Evolutionary conservation across 2,329 filamentous ascomycete species (phyloP).

Genomic region (Aspergillus sergii): DNA sequence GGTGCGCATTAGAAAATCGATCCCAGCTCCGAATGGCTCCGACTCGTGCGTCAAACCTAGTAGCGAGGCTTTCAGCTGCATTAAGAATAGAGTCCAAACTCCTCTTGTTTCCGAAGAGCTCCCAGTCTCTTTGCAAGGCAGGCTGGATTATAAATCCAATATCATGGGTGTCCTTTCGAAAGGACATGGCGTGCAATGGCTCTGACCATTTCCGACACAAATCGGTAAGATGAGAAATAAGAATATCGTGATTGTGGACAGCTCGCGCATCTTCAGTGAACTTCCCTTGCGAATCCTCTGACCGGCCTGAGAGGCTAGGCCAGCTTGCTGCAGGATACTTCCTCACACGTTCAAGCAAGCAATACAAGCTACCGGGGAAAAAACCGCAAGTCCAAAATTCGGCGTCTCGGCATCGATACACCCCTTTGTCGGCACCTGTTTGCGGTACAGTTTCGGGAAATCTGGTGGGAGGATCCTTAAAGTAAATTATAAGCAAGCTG

Average conservation of each 20-base stretch:
- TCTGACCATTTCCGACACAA: constrained; percentile 19
- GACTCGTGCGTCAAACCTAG: constrained; percentile 38
- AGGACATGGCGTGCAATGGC: constrained; percentile 20
- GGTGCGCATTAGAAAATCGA: constrained; percentile 16
- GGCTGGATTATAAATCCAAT: constrained; percentile 58
- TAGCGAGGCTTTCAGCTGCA: constrained; percentile 29
- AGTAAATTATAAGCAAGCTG: neutral
- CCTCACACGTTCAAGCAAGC: neutral
- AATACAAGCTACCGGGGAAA: neutral
- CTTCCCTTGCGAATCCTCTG: neutral
- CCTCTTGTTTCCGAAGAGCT: constrained; percentile 38
- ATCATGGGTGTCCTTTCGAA: constrained; percentile 56
- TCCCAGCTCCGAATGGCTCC: constrained; percentile 44
- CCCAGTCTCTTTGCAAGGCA: constrained; percentile 51
- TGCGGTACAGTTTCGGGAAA: neutral
- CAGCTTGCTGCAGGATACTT: neutral
- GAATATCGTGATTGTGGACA: neutral
- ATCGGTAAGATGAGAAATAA: neutral
- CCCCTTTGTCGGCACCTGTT: neutral
- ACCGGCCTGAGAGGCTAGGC: neutral
- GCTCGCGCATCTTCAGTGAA: neutral
- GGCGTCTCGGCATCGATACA: neutral
- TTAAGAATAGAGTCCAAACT: constrained; percentile 17
- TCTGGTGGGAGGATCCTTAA: neutral
- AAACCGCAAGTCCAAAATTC: neutral